These are phyloP conservation scores for Citrus medica DNA, from an alignment of 345 rosid genomes.

Conservation along the genomic window DNA sequence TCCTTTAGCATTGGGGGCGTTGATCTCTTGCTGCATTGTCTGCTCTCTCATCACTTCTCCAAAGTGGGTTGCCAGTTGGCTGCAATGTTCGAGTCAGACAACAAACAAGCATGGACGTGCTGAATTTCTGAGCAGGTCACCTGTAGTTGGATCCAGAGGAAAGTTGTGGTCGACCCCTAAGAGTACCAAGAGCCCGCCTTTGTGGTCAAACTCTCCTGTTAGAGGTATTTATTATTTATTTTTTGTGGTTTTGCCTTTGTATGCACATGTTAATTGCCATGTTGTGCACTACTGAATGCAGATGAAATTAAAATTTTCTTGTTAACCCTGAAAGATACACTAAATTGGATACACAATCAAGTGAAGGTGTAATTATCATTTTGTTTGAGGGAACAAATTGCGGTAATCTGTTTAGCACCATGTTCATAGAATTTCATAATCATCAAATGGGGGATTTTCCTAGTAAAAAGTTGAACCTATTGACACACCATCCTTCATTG, in stretches of 20 bases:
- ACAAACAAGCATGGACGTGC: constrained; percentile 41
- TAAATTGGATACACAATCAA: background rate
- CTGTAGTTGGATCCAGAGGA: constrained; percentile 35
- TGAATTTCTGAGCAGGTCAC: constrained; percentile 67
- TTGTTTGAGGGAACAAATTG: background rate
- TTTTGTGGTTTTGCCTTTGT: background rate
- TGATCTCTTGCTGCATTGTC: constrained; percentile 31
- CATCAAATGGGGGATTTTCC: background rate
- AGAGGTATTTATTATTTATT: constrained; percentile 40
- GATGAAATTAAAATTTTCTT: background rate
- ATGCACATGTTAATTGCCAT: background rate
- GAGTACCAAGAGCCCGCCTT: constrained; percentile 36
- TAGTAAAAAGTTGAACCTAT: background rate
- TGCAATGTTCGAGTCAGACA: constrained; percentile 11
- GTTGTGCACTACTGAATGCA: background rate
- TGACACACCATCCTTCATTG: background rate
- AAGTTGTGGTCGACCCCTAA: constrained; percentile 44
- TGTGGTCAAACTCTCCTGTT: constrained; percentile 61
- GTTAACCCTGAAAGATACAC: background rate
- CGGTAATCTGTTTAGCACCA: background rate
- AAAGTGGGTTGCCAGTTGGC: constrained; percentile 26
- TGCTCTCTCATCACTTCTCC: constrained; percentile 34
- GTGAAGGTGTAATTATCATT: background rate
- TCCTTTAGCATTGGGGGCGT: constrained; percentile 47
- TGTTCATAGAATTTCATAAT: background rate